Percentiles rank a stretch among this genome's conserved stretches.
phyloP scores from a whole-genome alignment of 352 stramenopile genomes.

The Phytophthora sansomeana region DNA sequence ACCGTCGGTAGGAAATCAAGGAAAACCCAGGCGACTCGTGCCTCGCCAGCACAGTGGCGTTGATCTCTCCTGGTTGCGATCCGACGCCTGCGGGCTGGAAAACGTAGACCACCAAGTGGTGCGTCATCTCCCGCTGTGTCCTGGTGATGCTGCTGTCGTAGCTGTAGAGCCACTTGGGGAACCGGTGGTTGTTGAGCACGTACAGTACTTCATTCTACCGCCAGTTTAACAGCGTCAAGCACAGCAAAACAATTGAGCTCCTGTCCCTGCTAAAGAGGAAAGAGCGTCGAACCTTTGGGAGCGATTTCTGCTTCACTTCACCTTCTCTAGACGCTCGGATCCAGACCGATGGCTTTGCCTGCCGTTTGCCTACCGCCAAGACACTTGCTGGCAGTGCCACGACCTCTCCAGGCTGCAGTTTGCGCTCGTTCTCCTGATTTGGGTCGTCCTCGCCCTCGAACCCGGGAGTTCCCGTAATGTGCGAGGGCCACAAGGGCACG shows the following conservation, averaged over 20 bases:
- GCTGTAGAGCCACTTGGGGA: slow-evolving; percentile 56
- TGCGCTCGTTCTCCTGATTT: slow-evolving; percentile 4
- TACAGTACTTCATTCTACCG: slow-evolving; percentile 42
- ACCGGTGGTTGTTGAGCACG: slow-evolving; percentile 49
- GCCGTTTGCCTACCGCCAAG: not conserved
- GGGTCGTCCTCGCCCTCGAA: not conserved
- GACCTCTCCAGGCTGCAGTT: slow-evolving; percentile 15
- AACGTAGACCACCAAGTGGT: slow-evolving; percentile 45
- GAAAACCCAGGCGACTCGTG: slow-evolving; percentile 42
- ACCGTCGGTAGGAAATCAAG: slow-evolving; percentile 50
- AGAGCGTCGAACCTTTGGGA: slow-evolving; percentile 21
- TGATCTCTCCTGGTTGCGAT: not conserved
- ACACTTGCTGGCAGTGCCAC: slow-evolving; percentile 22
- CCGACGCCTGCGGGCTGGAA: slow-evolving; percentile 15
- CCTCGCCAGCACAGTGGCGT: slow-evolving; percentile 34
- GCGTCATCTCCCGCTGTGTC: slow-evolving; percentile 50
- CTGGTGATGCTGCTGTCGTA: slow-evolving; percentile 57
- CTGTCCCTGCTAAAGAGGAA: no score
- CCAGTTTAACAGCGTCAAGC: not conserved
- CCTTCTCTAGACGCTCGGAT: slow-evolving; percentile 41
- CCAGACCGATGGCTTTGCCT: slow-evolving; percentile 33
- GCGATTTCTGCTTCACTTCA: slow-evolving; percentile 29
- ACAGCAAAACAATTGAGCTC: not conserved
- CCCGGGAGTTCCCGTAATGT: not conserved
- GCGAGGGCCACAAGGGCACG: slow-evolving; percentile 9